phyloP scores from a whole-genome alignment of 108 stramenopile genomes.

The Licmophora abbreviata region DNA sequence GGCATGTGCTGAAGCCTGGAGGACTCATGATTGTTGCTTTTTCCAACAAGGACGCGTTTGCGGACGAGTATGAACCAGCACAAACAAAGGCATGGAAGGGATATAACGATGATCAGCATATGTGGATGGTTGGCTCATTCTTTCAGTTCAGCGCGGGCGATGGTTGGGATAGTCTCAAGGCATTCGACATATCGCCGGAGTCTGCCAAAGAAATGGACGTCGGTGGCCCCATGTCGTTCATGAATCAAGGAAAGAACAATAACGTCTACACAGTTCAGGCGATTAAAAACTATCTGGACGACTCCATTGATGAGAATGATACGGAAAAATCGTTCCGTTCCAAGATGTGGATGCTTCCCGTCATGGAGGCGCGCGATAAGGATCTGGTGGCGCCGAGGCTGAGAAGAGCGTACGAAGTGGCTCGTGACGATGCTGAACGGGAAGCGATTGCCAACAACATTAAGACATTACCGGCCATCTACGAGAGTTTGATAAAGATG shows the following conservation, averaged over 20 bases:
- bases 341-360: slow-evolving; percentile 76
- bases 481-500: slow-evolving; percentile 79
- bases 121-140: slow-evolving; percentile 92
- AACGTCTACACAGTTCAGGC: slow-evolving; percentile 79
- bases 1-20: slow-evolving; percentile 75
- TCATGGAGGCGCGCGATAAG: slow-evolving; percentile 77
- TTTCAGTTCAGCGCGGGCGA: slow-evolving; percentile 87
- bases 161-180: slow-evolving; percentile 75
- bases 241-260: slow-evolving; percentile 37
- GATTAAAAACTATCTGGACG: slow-evolving; percentile 43
- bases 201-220: slow-evolving; percentile 45
- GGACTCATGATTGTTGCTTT: slow-evolving; percentile 79
- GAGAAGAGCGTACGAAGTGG: slow-evolving; percentile 33
- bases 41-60: slow-evolving; percentile 60
- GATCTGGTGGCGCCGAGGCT: slow-evolving; percentile 71
- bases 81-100: slow-evolving; percentile 87
- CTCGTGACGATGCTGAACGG: slow-evolving; percentile 19
- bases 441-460: slow-evolving; percentile 44
- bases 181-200: slow-evolving; percentile 82
- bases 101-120: slow-evolving; percentile 93
- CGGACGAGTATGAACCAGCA: slow-evolving; percentile 57
- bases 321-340: slow-evolving; percentile 63
- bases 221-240: slow-evolving; percentile 23
- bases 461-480: slow-evolving; percentile 62
- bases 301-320: slow-evolving; percentile 55